These are phyloP conservation scores for Gnaphalium uliginosum DNA, from an alignment of 129 eudicot genomes.

Conservation along the genomic window DNA sequence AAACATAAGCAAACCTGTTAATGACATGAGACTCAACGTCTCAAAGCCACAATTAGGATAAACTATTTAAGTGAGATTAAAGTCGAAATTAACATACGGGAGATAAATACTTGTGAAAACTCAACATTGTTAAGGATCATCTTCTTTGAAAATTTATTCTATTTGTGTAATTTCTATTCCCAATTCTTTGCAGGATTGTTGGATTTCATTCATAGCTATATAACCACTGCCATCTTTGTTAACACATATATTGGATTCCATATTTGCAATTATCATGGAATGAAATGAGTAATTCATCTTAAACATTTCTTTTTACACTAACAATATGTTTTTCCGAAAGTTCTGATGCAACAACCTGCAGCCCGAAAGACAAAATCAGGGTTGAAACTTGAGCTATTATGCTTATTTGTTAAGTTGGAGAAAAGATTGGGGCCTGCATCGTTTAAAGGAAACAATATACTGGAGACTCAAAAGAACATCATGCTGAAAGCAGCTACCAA, in stretches of 20 bases:
- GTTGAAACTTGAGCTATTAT: background rate
- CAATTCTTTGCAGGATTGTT: constrained; percentile 56
- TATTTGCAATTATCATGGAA: too few relatives aligned
- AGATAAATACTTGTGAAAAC: background rate
- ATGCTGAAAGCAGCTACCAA: constrained; percentile 47
- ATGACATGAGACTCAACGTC: too few relatives aligned
- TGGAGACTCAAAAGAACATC: background rate
- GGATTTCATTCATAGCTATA: constrained; percentile 61
- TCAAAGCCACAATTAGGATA: too few relatives aligned
- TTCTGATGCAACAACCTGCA: constrained; percentile 64
- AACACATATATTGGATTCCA: background rate
- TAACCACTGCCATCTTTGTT: constrained; percentile 79
- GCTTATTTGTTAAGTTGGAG: background rate
- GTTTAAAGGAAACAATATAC: too few relatives aligned
- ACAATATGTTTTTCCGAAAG: constrained; percentile 74
- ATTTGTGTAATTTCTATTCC: constrained; percentile 43
- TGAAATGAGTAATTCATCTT: constrained; percentile 36
- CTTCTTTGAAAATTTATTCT: constrained; percentile 56
- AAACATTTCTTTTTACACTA: constrained; percentile 62
- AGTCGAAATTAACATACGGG: background rate
- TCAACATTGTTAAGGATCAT: constrained; percentile 55
- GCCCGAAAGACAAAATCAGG: background rate
- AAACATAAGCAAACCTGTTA: too few relatives aligned
- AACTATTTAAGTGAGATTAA: background rate
- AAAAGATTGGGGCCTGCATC: background rate